A percentile compares a stretch with the other conserved stretches of the same genome.
Conservation (phyloP, 257 asterid genomes). For the Cinchona pubescens region DNA sequence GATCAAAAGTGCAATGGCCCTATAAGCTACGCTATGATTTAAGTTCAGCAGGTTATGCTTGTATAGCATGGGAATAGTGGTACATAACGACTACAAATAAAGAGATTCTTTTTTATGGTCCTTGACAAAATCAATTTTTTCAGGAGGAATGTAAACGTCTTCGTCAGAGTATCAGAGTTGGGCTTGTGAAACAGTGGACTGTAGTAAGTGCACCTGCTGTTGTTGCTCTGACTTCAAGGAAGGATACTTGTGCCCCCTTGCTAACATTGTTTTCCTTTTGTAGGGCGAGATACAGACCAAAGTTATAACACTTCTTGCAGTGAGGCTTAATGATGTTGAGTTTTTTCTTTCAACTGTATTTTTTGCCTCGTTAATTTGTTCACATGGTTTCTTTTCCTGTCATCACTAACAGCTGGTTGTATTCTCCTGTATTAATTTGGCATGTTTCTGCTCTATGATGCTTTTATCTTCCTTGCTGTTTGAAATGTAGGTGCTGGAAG, state of each 20-base stretch:
- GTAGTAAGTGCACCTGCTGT: slow-evolving; percentile 55
- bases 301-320: slow-evolving; percentile 66
- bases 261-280: slow-evolving; percentile 23
- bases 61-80: not conserved
- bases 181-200: slow-evolving; percentile 65
- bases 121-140: not conserved
- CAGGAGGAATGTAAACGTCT: slow-evolving; percentile 89
- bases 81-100: not conserved
- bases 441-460: not conserved
- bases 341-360: slow-evolving; percentile 1
- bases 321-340: slow-evolving; percentile 64
- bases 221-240: slow-evolving; percentile 19
- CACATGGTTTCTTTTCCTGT: slow-evolving; percentile 5
- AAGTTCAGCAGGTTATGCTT: not conserved
- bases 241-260: slow-evolving; percentile 9
- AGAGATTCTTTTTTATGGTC: not conserved
- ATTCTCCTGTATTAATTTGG: not conserved
- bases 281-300: slow-evolving; percentile 74
- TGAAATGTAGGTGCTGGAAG: slow-evolving; percentile 33
- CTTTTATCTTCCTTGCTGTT: slow-evolving; percentile 7
- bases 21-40: not conserved
- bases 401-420: not conserved
- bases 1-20: not conserved
- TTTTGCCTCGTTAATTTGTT: not conserved
- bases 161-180: slow-evolving; percentile 77